Evolutionary conservation across 2,329 filamentous ascomycete genomes (phyloP), one percentile per base, ranked within the genome.

Genomic region (Hypoxylon sp.): DNA sequence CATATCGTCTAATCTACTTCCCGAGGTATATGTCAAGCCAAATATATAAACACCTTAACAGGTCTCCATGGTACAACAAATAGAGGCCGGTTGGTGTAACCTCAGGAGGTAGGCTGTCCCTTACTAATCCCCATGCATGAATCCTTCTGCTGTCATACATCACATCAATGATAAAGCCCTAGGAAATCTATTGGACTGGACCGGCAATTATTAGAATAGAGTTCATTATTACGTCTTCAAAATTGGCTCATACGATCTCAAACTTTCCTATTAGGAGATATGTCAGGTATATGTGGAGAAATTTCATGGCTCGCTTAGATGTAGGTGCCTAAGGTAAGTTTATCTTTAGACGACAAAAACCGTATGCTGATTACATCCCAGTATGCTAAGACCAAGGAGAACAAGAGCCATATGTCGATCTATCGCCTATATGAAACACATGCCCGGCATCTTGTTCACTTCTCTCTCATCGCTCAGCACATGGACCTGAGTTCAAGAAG

Each of bases 101-200:
- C 33, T 59, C 11, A 57, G 11, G 57, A 57, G 11, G 57, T 33
- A 61, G 48, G 44, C 50, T 48, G 42, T 42, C 48, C 2, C 54
- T 67, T 67, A 67, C 54, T 67, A 51, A 67, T 52, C 22, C 54
- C 65, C 50, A 48, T 57, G 59, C 59, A 67, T 63, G 50, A 63
- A n/a, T 44, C 42, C 59, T 52, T 47, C 39, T 44, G 17, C 39
- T 22, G 17, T 44, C 11, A 4, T 44, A 44, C 17, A 44, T 44
- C 39, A 9, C 17, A 8, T 44, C 14, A 44, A n/a, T 44, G 39
- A 17, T 44, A n/a, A 44, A 9, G 17, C 39, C 22, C 39, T 44
- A 44, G 17, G 14, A 44, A 11, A 11, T 17, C 39, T 37, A 37
- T 37, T 37, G 35, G 35, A 14, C 13, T 14, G 35, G 14, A 14